Percentiles rank a stretch among this genome's conserved stretches.
Evolutionary conservation across 2,329 filamentous ascomycete species (phyloP).

Genomic region (Metarhizium guizhouense): DNA sequence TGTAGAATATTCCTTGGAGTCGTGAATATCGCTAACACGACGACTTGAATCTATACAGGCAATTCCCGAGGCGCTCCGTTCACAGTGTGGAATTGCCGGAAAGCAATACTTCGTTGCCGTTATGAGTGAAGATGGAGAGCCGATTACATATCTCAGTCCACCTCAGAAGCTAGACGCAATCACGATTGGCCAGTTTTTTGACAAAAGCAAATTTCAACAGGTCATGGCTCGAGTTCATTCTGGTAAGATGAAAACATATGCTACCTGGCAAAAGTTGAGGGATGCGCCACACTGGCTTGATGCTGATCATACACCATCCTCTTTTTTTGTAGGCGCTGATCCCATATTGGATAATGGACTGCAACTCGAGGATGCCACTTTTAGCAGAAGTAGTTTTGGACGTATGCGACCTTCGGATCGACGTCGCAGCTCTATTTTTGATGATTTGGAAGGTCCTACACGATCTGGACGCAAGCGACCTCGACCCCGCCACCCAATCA

Average conservation of each 20-base stretch:
- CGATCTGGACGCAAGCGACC: conserved; percentile 20
- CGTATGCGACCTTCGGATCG: conserved; percentile 20
- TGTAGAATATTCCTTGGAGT: background rate
- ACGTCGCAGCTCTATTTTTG: conserved; percentile 22
- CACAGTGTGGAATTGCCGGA: conserved; percentile 42
- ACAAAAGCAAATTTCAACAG: conserved; percentile 31
- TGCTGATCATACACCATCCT: background rate
- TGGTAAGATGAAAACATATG: conserved; percentile 22
- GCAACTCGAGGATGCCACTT: conserved; percentile 16
- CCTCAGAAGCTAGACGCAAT: conserved; percentile 27
- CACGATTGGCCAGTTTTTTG: conserved; percentile 36
- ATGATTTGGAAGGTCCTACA: conserved; percentile 22
- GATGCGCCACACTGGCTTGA: background rate
- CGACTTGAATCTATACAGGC: conserved; percentile 23
- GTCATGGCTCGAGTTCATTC: conserved; percentile 28
- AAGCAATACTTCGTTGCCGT: conserved; percentile 44
- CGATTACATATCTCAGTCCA: conserved; percentile 37
- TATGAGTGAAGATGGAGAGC: conserved; percentile 37
- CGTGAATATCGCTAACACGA: conserved; percentile 3
- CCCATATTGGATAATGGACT: conserved; percentile 24
- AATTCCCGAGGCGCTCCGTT: conserved; percentile 41
- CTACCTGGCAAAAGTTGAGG: background rate
- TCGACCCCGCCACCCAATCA: conserved; percentile 25
- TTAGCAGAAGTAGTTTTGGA: conserved; percentile 16
- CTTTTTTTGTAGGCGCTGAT: conserved; percentile 17